These are phyloP conservation scores for Aspergillus japonicus DNA, from an alignment of 2,329 filamentous ascomycete genomes.

Conservation along the genomic window DNA sequence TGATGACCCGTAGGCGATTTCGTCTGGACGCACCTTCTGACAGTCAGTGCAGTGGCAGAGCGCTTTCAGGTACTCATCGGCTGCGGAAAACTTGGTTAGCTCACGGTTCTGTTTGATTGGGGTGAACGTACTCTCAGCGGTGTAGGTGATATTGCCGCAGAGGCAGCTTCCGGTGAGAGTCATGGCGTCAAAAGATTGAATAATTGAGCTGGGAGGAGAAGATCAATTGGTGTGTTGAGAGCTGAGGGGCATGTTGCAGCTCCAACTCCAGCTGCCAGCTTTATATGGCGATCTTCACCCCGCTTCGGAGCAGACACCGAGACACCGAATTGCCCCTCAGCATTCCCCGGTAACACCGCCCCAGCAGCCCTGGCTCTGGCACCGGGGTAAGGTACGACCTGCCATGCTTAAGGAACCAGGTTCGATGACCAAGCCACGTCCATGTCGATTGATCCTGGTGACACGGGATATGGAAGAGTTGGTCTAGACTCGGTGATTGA, in stretches of 20 bases:
- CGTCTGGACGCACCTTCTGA: conserved; percentile 47
- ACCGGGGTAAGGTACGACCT: no score
- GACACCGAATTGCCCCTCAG: neutral
- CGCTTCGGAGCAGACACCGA: neutral
- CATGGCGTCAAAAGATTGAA: conserved; percentile 19
- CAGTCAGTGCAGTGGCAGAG: conserved; percentile 57
- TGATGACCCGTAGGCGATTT: no score
- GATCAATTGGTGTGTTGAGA: neutral
- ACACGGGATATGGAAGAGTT: neutral
- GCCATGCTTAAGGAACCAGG: no score
- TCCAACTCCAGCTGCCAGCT: neutral
- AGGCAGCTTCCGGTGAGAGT: conserved; percentile 34
- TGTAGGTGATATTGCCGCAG: conserved; percentile 34
- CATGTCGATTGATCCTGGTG: neutral
- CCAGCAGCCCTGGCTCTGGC: no score
- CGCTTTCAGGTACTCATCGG: conserved; percentile 44
- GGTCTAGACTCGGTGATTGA: neutral
- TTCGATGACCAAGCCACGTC: neutral
- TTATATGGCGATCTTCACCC: neutral
- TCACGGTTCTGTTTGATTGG: no score
- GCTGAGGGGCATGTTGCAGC: no score
- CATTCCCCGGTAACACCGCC: neutral
- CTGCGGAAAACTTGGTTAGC: conserved; percentile 25
- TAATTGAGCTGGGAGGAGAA: neutral
- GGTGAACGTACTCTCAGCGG: conserved; percentile 25